Base-by-base conservation (phyloP, 768 basidiomycete species). In the Tricholoma sp. region DNA sequence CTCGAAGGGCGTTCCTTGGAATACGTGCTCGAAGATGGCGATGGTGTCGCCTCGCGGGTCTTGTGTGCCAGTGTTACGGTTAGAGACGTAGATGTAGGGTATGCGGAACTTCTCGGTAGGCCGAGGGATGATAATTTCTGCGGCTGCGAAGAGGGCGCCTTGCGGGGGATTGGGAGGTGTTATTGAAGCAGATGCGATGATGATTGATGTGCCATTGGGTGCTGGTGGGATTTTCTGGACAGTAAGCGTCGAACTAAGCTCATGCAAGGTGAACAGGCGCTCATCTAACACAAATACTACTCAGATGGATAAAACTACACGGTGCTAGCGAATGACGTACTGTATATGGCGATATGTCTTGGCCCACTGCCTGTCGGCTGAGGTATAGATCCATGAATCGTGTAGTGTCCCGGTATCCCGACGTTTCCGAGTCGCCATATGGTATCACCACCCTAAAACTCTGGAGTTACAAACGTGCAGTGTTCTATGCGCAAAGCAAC, bases 41-140 rank as follows among this genome's bases (percentile, higher is more conserved):
- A 88, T 84, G 0, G 84, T 74, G 66, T 88, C 86, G 2, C 79
- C 79, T 7, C 77, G 75, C 20, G 80, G 66, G 54, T 82, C 81
- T 53, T 73, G 72, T 4, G 72, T 68, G 4, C 74, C 75, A 0
- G 72, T 74, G 68, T 88, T 86, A 41, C 87, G 77, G 70, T 89
- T 89, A 4, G 86, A 86, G 17, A 75, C 77, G 69, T 88, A 89
- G 61, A 88, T 79, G 60, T 80, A 83, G 0, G 80, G 74, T 3
- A 61, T 72, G 0, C 76, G 78, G 73, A 83, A 88, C 18, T 64
- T 62, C 2, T 54, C 24, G 1, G 76, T 76, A 1, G 77, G 72
- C 12, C 73, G 58, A 0, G 86, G 81, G 57, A 87, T 80, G 45
- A 88, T 76, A 60, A 89, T 80, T 61, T 88, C 87, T 8, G 74